phyloP scores from a whole-genome alignment of 1,284 basidiomycete genomes.

The Phellinidium pouzarii region DNA sequence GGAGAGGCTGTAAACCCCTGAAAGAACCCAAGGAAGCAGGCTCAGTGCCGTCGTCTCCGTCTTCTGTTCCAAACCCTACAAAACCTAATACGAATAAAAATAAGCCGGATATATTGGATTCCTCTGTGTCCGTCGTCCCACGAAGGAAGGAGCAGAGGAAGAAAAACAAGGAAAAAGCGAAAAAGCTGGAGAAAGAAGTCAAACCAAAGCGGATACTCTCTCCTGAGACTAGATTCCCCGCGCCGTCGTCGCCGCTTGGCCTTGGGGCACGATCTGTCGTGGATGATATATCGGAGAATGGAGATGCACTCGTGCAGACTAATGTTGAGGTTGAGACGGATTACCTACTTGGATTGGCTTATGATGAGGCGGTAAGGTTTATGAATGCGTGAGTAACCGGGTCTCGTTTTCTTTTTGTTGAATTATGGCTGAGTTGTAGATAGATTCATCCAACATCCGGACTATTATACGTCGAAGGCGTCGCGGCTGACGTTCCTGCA shows the following conservation, averaged over 20 bases:
- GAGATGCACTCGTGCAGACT: slow-evolving; percentile 30
- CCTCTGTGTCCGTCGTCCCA: slow-evolving; percentile 13
- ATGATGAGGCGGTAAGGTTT: slow-evolving; percentile 40
- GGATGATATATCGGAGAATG: slow-evolving; percentile 44
- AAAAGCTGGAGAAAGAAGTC: slow-evolving; percentile 12
- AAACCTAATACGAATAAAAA: slow-evolving; percentile 8
- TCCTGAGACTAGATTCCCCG: slow-evolving; percentile 3
- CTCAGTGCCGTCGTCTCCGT: slow-evolving; percentile 21
- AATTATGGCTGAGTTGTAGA: neutral
- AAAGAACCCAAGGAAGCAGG: neutral
- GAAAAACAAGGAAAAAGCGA: slow-evolving; percentile 19
- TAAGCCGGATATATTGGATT: neutral
- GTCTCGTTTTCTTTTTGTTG: neutral
- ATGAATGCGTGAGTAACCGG: slow-evolving; percentile 39
- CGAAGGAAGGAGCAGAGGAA: slow-evolving; percentile 18
- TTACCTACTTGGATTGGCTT: slow-evolving; percentile 17
- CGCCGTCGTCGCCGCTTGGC: slow-evolving; percentile 19
- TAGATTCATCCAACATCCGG: slow-evolving; percentile 51
- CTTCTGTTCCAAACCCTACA: slow-evolving; percentile 20
- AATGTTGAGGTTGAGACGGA: slow-evolving; percentile 6
- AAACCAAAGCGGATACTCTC: neutral
- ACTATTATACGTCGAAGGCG: slow-evolving; percentile 36
- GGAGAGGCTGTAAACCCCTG: neutral
- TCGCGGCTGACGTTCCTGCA: slow-evolving; percentile 37
- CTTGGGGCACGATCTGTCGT: slow-evolving; percentile 38